phyloP scores from a whole-genome alignment of 169 alveolate genomes.

The Ichthyophthirius multifiliis region DNA sequence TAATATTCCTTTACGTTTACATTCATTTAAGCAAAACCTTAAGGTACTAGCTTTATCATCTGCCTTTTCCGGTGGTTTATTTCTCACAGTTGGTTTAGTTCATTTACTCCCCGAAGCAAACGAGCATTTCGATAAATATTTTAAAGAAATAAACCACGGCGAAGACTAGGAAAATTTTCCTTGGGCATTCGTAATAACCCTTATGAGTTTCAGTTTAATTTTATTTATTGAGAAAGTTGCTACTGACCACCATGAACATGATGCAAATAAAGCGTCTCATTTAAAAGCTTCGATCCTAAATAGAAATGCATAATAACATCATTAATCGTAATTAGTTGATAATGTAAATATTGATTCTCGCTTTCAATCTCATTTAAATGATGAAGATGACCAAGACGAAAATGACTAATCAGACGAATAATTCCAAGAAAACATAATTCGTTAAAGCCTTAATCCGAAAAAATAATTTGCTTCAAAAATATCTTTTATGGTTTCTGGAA shows the following conservation, averaged over 20 bases:
- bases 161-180: slow-evolving; percentile 32
- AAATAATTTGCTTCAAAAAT: background rate
- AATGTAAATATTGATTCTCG: slow-evolving; percentile 6
- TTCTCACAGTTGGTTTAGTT: slow-evolving; percentile 56
- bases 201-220: slow-evolving; percentile 51
- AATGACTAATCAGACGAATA: no score
- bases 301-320: no score
- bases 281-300: background rate
- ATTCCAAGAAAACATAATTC: background rate
- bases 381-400: background rate
- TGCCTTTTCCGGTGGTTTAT: slow-evolving; percentile 69
- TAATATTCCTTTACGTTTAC: slow-evolving; percentile 38
- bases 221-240: slow-evolving; percentile 67
- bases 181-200: slow-evolving; percentile 49
- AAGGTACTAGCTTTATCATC: slow-evolving; percentile 46
- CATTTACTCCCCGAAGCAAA: slow-evolving; percentile 67
- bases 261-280: background rate
- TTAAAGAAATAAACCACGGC: background rate
- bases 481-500: background rate
- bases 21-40: slow-evolving; percentile 44
- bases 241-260: slow-evolving; percentile 54
- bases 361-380: background rate
- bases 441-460: slow-evolving; percentile 1
- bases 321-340: background rate
- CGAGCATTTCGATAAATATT: slow-evolving; percentile 49